Base-by-base conservation (phyloP, 2,329 filamentous ascomycete genomes). In the Stylonectria norvegica region DNA sequence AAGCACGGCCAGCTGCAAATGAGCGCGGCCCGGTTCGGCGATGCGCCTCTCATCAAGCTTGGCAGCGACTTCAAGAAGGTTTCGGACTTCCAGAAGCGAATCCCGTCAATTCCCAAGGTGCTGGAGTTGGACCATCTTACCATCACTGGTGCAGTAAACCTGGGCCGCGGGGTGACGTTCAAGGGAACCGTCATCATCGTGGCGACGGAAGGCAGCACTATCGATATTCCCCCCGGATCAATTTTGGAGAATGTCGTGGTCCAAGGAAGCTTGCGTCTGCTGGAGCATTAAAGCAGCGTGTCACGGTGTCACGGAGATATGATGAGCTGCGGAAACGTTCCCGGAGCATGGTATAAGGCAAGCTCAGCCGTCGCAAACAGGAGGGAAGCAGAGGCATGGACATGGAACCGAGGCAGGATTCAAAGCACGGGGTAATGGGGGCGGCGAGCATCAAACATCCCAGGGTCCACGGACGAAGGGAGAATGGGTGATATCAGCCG, bases 11-110 rank as follows among this genome's bases (percentile, higher is more conserved):
- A 97, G 76, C 82, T 98, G 53, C 81, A 96, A 65, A 95, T 98
- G 73, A 95, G 95, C 78, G 83, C 89, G 55, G 90, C 84, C 75
- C 89, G 93, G 56, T 97, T 98, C 69, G 93, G 93, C 53, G 90
- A 93, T 56, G 91, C 93, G 34, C 93, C 93, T 42, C 79, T 98
- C 56, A 98, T 98, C 79, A 98, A 98, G 85, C 86, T 98, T 39
- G 93, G 93, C 58, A 83, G 83, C 61, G 93, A 98, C 78, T 98
- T 98, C 83, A 98, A 98, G 86, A 98, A 98, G 83, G 93, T 98
- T 27, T 97, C 91, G 2, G 93, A 89, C 75, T 94, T 94, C 79
- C 85, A 89, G 73, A 84, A 88, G 70, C 85, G 85, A 64, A 90
- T 94, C 56, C 78, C 85, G 9, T 89, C 84, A 50, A 94, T 94